Base-by-base conservation (phyloP, 208 protist species). In the Trypanosoma vivax region DNA sequence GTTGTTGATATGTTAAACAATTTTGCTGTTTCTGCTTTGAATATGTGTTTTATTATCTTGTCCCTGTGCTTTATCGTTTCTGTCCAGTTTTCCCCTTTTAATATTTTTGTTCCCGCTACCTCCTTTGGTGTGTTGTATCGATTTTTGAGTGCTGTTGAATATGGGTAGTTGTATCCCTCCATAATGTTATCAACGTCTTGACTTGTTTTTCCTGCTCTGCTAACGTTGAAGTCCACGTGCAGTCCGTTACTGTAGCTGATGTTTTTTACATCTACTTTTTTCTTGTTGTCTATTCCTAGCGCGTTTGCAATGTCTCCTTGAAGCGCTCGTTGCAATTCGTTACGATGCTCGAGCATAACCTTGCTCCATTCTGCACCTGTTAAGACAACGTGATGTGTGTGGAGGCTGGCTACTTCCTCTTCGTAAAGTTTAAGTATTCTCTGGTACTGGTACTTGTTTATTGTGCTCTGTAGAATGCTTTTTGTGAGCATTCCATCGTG, bases 351-450 rank as follows among this genome's bases (percentile, higher is more conserved):
- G 2, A 61, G 33, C 7, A 79, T 9, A 19, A 90, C 71, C 35
- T 59, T 50, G 19, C 29, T 28, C 76, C 79, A 88, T 55, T 45
- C 52, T 27, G 70, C 65, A 34, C 79, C 79, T 37, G 53, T 60
- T 41, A 88, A 83, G 45, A 55, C 67, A 55, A 81, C 70, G 54
- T 82, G 69, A 43, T 82, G 73, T 50, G 70, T 46, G 38, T 14
- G 64, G 38, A 19, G 34, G 34, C 38, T 62, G 18, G 16, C 45
- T 54, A 65, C 54, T 21, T 71, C 72, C 43, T 80, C 70, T 28
- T 83, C 64, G 67, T 90, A 87, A 25, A 87, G 64, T 13, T 45
- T 37, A 30, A 73, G 39, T 28, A 87, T 50, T 45, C 64, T 70
- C 21, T 56, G 60, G 57, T 83, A 90, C 14, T 25, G 51, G 64